Evolutionary conservation across 2,329 filamentous ascomycete genomes (phyloP), one percentile per base, ranked within the genome.

Genomic region (Hansfordia pulvinata): DNA sequence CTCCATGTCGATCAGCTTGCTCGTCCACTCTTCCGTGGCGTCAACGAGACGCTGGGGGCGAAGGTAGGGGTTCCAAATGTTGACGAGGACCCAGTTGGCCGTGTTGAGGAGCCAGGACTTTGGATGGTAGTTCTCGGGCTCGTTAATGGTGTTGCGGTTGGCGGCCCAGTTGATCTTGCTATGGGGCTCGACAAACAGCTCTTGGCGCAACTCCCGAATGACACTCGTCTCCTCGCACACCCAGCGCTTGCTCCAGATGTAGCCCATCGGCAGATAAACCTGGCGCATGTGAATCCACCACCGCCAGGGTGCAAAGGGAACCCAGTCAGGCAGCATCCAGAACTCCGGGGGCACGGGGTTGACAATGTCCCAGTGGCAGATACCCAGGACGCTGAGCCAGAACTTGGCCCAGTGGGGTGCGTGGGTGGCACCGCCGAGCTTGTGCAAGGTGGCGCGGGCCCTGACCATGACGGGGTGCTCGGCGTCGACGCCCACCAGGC

Each of bases 211-310:
- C 29, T 72, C 69, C 13, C 69, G 68, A 27, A 80, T 81, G 3
- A 93, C 49, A 4, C 78, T 69, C 20, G 81, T 88, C 38, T 80
- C 64, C 10, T 83, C 79, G 37, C 78, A 79, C 16, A 64, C 67
- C 74, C 83, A 94, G 35, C 65, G 65, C 57, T 79, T 84, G 0
- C 85, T 93, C 60, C 80, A 93, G 21, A 96, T 53, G 45, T 80
- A 94, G 1, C 79, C 75, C 84, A 96, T 94, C 5, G 86, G 79
- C 25, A 93, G 50, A 43, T 88, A 93, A n/a, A 98, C 86, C 53
- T 81, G 75, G n/a, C 90, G 83, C 52, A 94, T 94, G 43, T 98
- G 90, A 42, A 96, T 82, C 88, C 86, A 94, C 86, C 88, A 94
- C 38, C 84, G 64, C 84, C 85, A 93, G 0, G 88, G 88, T 5